Conservation (phyloP, 306 rosid genomes). For the Nissolia schottii region DNA sequence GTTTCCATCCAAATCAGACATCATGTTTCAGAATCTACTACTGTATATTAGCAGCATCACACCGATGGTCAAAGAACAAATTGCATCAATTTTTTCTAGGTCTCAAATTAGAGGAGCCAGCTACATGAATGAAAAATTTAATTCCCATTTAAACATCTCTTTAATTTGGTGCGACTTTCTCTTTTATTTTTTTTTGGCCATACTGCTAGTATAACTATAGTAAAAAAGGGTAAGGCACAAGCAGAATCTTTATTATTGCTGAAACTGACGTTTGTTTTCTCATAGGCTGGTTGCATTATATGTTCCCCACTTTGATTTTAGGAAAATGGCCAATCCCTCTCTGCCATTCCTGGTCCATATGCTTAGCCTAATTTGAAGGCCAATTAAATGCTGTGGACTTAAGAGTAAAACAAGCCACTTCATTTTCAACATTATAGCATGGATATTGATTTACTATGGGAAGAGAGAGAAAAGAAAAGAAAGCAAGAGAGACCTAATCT, state of each 20-base stretch:
- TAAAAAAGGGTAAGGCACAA: conserved; percentile 14
- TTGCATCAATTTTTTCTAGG: background rate
- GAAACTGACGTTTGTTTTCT: conserved; percentile 23
- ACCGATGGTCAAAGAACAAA: background rate
- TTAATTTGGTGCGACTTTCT: background rate
- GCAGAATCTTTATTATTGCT: background rate
- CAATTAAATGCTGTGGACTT: conserved; percentile 52
- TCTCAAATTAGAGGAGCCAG: conserved; percentile 13
- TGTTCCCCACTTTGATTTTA: conserved; percentile 4
- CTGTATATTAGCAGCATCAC: background rate
- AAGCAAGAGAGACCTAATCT: background rate
- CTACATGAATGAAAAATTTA: background rate
- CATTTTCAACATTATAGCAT: conserved; percentile 42
- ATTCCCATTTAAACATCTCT: background rate
- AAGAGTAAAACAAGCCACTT: conserved; percentile 31
- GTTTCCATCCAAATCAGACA: background rate
- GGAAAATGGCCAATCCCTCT: conserved; percentile 19
- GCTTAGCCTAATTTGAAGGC: conserved; percentile 58
- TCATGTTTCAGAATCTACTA: background rate
- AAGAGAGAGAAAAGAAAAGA: background rate
- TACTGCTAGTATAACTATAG: background rate
- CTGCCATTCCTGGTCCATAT: conserved; percentile 30
- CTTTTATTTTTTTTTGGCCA: conserved; percentile 6
- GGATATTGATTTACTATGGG: conserved; percentile 36
- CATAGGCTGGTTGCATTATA: conserved; percentile 2